Base-by-base conservation (phyloP, 2,329 filamentous ascomycete genomes). In the Cryoendolithus antarcticus region DNA sequence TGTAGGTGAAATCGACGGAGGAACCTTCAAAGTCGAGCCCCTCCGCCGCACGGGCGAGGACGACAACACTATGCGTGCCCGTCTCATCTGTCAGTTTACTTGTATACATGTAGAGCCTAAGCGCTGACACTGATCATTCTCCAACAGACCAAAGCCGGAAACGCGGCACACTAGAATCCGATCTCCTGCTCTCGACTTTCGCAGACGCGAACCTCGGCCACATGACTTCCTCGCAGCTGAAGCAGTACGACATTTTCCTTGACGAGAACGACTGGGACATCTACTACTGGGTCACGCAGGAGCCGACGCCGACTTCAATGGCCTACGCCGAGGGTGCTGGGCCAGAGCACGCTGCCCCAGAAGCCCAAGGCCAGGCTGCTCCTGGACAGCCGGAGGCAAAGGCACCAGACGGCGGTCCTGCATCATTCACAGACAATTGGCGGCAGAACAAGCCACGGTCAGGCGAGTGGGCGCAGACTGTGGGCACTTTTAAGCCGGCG, bases 231-330 rank as follows among this genome's bases (percentile, higher is more conserved):
- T 62, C 70, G 37, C 82, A 93, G 57, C 77, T 96, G 51, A 64
- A 74, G 52, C 76, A 93, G 62, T 96, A 91, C 67, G 89, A 96
- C 61, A 68, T 73, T 21, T 93, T 98, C 69, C 77, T 98, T 41
- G 91, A 98, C 63, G 91, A 98, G 66, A 98, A 98, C 63, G 91
- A 98, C 67, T 98, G 91, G 91, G 91, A 98, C 61, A 95, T 98
- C 45, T 98, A 98, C 71, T 98, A 98, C 72, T 98, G 91, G 91
- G 86, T 84, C 3, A 98, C 91, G 10, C 91, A 98, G 63, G 78
- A 86, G 51, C 71, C 80, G 9, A 65, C 73, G 4, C 65, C 70
- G 1, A 72, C 72, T n/a, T 71, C 75, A 28, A 61, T 68, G 38
- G 68, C 75, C 41, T 69, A 69, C 34, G 69, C 71, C 4, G 72